Base-by-base conservation (phyloP, 148 eudicot genomes). In the Silene conica region DNA sequence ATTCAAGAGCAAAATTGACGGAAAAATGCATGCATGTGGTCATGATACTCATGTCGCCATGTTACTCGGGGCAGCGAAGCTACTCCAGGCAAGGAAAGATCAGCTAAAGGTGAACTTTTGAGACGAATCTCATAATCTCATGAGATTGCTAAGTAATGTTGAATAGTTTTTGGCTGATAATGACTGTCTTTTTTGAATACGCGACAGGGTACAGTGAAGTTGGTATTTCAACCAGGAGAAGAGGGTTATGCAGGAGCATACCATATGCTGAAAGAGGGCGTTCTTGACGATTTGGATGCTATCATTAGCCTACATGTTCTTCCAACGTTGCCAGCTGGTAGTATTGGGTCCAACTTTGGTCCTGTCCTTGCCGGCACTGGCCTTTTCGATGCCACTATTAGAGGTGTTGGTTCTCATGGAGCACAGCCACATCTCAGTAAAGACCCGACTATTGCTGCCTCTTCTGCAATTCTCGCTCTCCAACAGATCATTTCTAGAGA, bases 191-290 rank as follows among this genome's bases (percentile, higher is more conserved):
- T 57, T 13, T 68, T 21, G 64, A 64, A 67, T 71, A 6, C 56
- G 6, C 19, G 9, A 56, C 69, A 87, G 94, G 94, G 91, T 9
- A 89, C 91, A 13, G 87, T 89, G 72, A 87, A 87, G 76, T 76
- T 89, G 70, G 91, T 89, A 23, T 89, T 89, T 70, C 94, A 89
- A 79, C 94, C 94, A 10, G 94, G 86, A n/a, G 94, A 89, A 83
- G 94, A 89, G 81, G 94, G 94, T 26, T 76, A 81, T 74, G 84
- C 85, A 6, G 94, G 94, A n/a, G 91, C 91, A 26, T 73, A 82
- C 74, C 77, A 85, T 76, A 81, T 89, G 91, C 57, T 89, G 23
- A 72, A 87, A 60, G 85, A 87, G 26, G 88, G 86, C 48, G 89
- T 82, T 72, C 77, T 89, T 23, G 84, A 88, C 4, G 83, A 87